Evolutionary conservation across 305 asterid species (phyloP).

Genomic region (Fraxinus velutina): DNA sequence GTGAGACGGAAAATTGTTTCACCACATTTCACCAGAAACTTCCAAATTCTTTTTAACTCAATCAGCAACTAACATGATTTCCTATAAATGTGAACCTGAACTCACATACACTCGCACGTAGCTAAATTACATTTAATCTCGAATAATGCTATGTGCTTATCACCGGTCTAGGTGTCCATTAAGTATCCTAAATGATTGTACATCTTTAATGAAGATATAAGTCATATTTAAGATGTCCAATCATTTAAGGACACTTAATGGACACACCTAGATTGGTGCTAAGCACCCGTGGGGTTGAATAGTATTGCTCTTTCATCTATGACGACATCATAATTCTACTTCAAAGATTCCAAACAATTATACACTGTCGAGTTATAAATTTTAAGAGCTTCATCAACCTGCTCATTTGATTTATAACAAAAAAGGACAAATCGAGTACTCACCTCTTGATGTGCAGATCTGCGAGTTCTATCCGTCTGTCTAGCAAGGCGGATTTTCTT

Average conservation of each 20-base stretch:
- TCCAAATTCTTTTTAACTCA: not conserved
- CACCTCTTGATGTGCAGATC: slow-evolving; percentile 98
- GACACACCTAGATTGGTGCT: not conserved
- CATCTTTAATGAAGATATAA: not conserved
- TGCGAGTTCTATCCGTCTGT: slow-evolving; percentile 89
- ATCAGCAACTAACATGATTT: not conserved
- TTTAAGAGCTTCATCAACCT: not conserved
- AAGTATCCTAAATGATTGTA: not conserved
- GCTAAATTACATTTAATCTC: slow-evolving; percentile 1
- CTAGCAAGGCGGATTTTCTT: slow-evolving; percentile 98
- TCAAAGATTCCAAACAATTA: not conserved
- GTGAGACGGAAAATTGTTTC: not conserved
- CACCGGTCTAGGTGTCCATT: not conserved
- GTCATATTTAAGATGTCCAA: not conserved
- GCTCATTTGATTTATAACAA: not conserved
- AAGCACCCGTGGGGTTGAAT: not conserved
- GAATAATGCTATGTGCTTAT: not conserved
- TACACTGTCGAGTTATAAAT: not conserved
- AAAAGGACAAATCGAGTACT: slow-evolving; percentile 13
- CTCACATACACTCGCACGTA: not conserved
- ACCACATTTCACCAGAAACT: not conserved
- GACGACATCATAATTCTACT: not conserved
- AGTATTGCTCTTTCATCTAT: not conserved
- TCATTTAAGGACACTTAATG: not conserved
- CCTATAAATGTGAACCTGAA: not conserved